Conservation (phyloP, 2,329 filamentous ascomycete genomes). For the Basipetospora chlamydospora region DNA sequence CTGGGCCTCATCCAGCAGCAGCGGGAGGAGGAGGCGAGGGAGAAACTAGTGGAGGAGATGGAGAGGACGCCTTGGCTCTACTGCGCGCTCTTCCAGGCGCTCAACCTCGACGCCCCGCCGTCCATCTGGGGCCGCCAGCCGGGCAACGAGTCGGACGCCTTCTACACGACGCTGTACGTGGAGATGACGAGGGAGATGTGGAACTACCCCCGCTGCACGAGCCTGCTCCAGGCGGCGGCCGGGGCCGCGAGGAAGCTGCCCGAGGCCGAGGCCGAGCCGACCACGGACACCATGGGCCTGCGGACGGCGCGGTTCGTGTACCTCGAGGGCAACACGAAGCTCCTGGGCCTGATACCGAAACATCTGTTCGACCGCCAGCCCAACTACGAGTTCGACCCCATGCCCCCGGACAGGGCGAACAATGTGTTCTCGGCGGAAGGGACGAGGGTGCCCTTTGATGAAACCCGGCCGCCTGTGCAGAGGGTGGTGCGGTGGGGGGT, state of each 20-base stretch:
- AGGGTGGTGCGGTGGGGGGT: not conserved
- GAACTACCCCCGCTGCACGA: constrained; percentile 60
- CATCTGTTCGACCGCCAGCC: constrained; percentile 48
- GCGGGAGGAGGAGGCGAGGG: constrained; percentile 49
- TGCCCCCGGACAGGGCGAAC: constrained; percentile 50
- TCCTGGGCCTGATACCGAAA: constrained; percentile 57
- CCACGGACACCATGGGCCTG: constrained; percentile 24
- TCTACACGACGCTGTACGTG: constrained; percentile 65
- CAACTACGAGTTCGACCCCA: constrained; percentile 66
- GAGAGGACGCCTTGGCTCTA: constrained; percentile 73
- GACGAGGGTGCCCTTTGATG: constrained; percentile 27
- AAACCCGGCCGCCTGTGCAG: constrained; percentile 1
- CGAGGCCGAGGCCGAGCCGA: not conserved
- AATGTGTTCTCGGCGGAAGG: constrained; percentile 34
- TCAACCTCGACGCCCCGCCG: constrained; percentile 65
- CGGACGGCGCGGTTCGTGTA: constrained; percentile 62
- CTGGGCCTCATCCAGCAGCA: constrained; percentile 62
- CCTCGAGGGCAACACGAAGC: constrained; percentile 56
- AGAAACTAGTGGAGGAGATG: constrained; percentile 53
- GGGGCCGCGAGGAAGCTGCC: not conserved
- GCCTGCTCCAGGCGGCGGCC: constrained; percentile 38
- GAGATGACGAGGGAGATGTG: constrained; percentile 67
- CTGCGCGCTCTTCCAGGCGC: constrained; percentile 60
- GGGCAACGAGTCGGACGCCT: constrained; percentile 42
- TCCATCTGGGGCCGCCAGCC: constrained; percentile 69